Conservation (phyloP, 2,329 filamentous ascomycete species). For the Alternaria ventricosa region DNA sequence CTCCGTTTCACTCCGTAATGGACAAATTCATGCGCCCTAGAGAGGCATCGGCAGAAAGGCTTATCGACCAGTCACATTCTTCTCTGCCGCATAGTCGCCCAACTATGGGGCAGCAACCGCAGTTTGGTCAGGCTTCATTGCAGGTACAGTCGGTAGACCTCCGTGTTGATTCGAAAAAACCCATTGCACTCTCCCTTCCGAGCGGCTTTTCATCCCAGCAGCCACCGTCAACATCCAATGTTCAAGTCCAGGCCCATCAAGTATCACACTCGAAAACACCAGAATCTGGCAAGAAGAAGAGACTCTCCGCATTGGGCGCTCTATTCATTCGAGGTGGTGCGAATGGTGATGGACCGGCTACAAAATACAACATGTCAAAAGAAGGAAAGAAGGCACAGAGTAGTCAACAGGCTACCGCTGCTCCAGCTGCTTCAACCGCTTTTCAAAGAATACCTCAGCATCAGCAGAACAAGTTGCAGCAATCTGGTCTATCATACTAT, state of each 20-base stretch:
- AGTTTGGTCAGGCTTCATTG: slow-evolving; percentile 40
- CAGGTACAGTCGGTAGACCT: slow-evolving; percentile 37
- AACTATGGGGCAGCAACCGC: slow-evolving; percentile 38
- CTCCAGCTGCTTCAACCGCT: slow-evolving; percentile 16
- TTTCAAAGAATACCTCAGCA: slow-evolving; percentile 28
- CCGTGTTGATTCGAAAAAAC: slow-evolving; percentile 37
- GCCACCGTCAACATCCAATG: slow-evolving; percentile 10
- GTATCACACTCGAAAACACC: slow-evolving; percentile 21
- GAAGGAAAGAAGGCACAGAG: slow-evolving; percentile 47
- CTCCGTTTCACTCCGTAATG: slow-evolving; percentile 34
- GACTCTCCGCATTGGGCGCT: slow-evolving; percentile 54
- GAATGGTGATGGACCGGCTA: slow-evolving; percentile 28
- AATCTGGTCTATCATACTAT: slow-evolving; percentile 22
- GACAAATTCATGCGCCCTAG: slow-evolving; percentile 30
- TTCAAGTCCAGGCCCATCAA: slow-evolving; percentile 20
- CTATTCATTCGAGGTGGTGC: slow-evolving; percentile 52
- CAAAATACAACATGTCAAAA: slow-evolving; percentile 47
- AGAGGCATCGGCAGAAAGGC: slow-evolving; percentile 22
- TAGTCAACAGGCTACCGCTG: slow-evolving; percentile 31
- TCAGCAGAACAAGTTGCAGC: slow-evolving; percentile 23
- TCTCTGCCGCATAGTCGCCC: slow-evolving; percentile 25
- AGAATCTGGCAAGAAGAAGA: slow-evolving; percentile 50
- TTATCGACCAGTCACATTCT: slow-evolving; percentile 21
- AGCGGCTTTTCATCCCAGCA: slow-evolving; percentile 35
- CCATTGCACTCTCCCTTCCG: slow-evolving; percentile 24